Percentiles rank a stretch among this genome's conserved stretches.
These are phyloP conservation scores for Mycena vitilis DNA, from an alignment of 768 basidiomycete genomes.

Conservation along the genomic window DNA sequence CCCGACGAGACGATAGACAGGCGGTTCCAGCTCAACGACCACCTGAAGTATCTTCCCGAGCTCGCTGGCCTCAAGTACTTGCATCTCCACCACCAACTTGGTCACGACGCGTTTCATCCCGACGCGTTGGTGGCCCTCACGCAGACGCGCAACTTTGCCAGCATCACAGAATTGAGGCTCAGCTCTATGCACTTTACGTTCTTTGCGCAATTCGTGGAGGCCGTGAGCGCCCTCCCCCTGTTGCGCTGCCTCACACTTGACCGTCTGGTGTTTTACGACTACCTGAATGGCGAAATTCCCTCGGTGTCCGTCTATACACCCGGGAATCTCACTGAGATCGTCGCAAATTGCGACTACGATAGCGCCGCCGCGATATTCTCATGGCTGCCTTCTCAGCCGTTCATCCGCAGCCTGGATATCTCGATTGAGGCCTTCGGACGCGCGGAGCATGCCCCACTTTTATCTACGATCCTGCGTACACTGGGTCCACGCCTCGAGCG, in stretches of 20 bases:
- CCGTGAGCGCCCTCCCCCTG: neutral
- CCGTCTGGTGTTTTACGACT: neutral
- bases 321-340: neutral
- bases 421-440: too few relatives aligned
- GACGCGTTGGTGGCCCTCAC: neutral
- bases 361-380: too few relatives aligned
- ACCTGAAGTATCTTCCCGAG: slow-evolving; percentile 1
- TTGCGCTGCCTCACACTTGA: slow-evolving; percentile 12
- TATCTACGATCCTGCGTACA: too few relatives aligned
- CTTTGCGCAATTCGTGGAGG: slow-evolving; percentile 6
- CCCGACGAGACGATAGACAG: too few relatives aligned
- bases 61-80: slow-evolving; percentile 10
- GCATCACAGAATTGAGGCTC: slow-evolving; percentile 15
- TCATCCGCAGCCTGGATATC: too few relatives aligned
- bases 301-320: neutral
- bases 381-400: neutral
- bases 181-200: slow-evolving; percentile 4
- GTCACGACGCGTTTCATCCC: neutral
- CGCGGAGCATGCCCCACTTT: too few relatives aligned
- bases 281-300: neutral
- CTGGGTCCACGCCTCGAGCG: too few relatives aligned
- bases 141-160: slow-evolving; percentile 4
- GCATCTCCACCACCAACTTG: neutral
- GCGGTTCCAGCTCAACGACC: slow-evolving; percentile 17
- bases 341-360: neutral